Percentiles rank a stretch among this genome's conserved stretches.
Evolutionary conservation across 2,329 filamentous ascomycete species (phyloP).

Genomic region (Teratosphaeria viscida): DNA sequence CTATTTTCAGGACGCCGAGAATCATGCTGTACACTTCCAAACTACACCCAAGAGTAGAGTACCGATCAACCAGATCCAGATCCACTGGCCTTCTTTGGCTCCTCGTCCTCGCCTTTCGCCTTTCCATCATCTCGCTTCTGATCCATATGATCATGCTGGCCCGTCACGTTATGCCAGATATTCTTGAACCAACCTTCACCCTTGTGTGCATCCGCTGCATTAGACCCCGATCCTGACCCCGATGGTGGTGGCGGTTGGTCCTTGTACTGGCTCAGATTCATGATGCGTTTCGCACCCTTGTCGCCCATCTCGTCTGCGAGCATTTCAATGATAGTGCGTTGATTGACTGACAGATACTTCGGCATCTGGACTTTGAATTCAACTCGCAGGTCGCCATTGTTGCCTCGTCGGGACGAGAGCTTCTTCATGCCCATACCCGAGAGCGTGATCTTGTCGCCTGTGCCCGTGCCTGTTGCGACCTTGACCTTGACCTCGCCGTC

Average conservation of each 20-base stretch:
- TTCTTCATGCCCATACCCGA: slow-evolving; percentile 90
- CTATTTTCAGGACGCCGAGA: not conserved
- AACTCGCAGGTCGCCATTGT: slow-evolving; percentile 73
- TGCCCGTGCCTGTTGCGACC: slow-evolving; percentile 81
- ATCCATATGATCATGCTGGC: slow-evolving; percentile 42
- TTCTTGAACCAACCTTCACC: slow-evolving; percentile 87
- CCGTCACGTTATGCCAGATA: slow-evolving; percentile 86
- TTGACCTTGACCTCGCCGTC: slow-evolving; percentile 85
- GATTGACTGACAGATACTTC: slow-evolving; percentile 83
- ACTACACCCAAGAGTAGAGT: not conserved
- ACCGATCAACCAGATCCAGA: slow-evolving; percentile 16
- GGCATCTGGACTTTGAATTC: slow-evolving; percentile 95
- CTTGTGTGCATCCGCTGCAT: slow-evolving; percentile 46
- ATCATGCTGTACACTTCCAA: not conserved
- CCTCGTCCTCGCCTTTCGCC: slow-evolving; percentile 13
- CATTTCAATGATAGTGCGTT: slow-evolving; percentile 88
- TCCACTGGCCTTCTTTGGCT: slow-evolving; percentile 28
- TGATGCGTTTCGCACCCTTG: slow-evolving; percentile 80
- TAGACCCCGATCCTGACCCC: not conserved
- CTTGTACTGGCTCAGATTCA: slow-evolving; percentile 54
- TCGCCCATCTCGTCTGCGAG: slow-evolving; percentile 93
- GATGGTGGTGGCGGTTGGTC: not conserved
- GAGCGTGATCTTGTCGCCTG: slow-evolving; percentile 83
- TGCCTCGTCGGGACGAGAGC: slow-evolving; percentile 52
- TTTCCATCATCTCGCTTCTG: slow-evolving; percentile 8